Conservation (phyloP, 306 rosid species). For the Castanea crenata region DNA sequence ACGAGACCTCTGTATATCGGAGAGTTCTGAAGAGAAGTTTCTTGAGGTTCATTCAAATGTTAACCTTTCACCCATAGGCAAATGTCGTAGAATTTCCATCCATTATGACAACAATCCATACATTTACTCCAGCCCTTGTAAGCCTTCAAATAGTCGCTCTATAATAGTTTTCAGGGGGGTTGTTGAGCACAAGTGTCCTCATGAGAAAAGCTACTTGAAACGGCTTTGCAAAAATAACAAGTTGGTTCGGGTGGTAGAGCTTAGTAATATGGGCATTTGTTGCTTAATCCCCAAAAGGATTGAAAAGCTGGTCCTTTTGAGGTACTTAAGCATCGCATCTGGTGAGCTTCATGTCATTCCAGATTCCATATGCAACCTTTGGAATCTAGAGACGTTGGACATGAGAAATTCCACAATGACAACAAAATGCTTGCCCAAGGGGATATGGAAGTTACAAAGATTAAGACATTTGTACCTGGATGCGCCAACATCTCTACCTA, state of each 20-base stretch:
- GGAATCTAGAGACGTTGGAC: no score
- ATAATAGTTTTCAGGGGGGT: not conserved
- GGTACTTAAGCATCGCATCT: not conserved
- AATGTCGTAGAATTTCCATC: not conserved
- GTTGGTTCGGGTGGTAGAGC: not conserved
- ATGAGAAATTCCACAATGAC: no score
- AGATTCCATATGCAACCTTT: no score
- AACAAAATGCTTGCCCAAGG: no score
- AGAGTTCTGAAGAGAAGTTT: not conserved
- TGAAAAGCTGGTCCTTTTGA: not conserved
- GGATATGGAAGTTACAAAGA: no score
- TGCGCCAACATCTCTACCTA: no score
- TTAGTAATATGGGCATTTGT: no score
- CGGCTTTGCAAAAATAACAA: not conserved
- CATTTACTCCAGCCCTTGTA: not conserved
- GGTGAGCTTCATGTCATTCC: no score
- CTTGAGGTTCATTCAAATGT: not conserved
- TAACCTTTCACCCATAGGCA: not conserved
- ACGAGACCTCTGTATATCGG: not conserved
- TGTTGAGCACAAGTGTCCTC: no score
- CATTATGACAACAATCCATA: no score
- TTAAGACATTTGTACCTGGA: no score
- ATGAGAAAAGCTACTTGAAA: not conserved
- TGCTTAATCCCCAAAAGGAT: fast-evolving
- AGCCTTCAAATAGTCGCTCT: not conserved